Evolutionary conservation across 2,329 filamentous ascomycete genomes (phyloP).

Genomic region (Diaporthe eres): DNA sequence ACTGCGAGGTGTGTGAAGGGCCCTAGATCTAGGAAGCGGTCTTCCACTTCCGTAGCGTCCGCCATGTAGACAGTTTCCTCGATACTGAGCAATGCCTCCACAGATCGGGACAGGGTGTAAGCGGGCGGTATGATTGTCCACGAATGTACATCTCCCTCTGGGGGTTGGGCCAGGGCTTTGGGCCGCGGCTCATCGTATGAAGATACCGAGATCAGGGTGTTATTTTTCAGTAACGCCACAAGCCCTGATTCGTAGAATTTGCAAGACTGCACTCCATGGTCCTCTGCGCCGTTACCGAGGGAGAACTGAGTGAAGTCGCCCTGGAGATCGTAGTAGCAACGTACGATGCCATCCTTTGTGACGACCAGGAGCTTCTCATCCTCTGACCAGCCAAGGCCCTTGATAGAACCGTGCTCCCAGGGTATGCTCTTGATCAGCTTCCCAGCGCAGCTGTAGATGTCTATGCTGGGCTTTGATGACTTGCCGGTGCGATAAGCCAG

Average conservation of each 20-base stretch:
- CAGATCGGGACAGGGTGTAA: conserved; percentile 90
- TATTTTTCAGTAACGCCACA: conserved; percentile 91
- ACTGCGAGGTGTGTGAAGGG: conserved; percentile 93
- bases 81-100: conserved; percentile 92
- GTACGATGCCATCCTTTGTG: conserved; percentile 89
- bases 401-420: conserved; percentile 92
- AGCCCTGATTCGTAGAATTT: conserved; percentile 94
- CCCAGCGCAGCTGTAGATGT: conserved; percentile 94
- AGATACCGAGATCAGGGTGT: conserved; percentile 87
- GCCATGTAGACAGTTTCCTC: conserved; percentile 87
- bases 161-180: conserved; percentile 81
- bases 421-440: conserved; percentile 87
- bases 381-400: conserved; percentile 94
- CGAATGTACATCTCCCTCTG: conserved; percentile 84
- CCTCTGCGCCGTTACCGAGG: conserved; percentile 89
- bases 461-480: conserved; percentile 85
- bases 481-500: conserved; percentile 81
- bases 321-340: conserved; percentile 92
- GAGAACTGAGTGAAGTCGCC: conserved; percentile 96
- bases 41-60: conserved; percentile 91
- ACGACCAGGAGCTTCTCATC: conserved; percentile 93
- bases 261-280: conserved; percentile 89
- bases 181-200: conserved; percentile 93
- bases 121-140: conserved; percentile 92
- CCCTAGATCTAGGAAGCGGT: conserved; percentile 90